These are phyloP conservation scores for Symmetrospora coprosmae DNA, from an alignment of 768 basidiomycete species.

Conservation along the genomic window DNA sequence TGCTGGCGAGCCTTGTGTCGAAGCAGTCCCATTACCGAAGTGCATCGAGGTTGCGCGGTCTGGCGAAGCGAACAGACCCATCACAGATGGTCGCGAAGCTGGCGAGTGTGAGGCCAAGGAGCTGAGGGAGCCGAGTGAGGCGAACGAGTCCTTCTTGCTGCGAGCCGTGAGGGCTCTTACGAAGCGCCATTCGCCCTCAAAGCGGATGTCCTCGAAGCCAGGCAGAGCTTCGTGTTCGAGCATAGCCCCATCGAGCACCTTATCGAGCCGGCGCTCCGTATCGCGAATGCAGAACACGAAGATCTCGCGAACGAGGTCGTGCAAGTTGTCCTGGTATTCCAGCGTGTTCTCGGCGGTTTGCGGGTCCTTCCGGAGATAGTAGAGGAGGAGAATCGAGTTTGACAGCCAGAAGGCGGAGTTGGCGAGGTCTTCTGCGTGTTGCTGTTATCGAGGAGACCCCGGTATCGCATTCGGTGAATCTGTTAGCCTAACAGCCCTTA, in stretches of 20 bases:
- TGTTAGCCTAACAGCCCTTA: background rate
- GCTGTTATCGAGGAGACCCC: conserved; percentile 41
- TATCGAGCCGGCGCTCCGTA: conserved; percentile 75
- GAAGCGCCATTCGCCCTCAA: conserved; percentile 79
- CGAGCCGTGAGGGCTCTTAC: conserved; percentile 38
- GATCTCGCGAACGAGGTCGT: conserved; percentile 84
- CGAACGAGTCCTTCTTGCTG: conserved; percentile 32
- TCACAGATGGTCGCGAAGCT: conserved; percentile 2
- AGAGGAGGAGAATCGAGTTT: conserved; percentile 77
- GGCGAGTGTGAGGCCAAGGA: background rate
- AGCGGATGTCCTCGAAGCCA: conserved; percentile 62
- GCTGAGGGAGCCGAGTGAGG: background rate
- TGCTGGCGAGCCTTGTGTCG: too few relatives aligned
- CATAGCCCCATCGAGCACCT: conserved; percentile 63
- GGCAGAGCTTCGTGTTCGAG: conserved; percentile 69
- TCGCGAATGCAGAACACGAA: conserved; percentile 93
- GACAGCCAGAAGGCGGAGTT: conserved; percentile 87
- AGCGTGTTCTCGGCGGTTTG: conserved; percentile 25
- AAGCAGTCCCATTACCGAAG: too few relatives aligned
- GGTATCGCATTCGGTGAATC: background rate
- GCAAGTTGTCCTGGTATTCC: conserved; percentile 55
- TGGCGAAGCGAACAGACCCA: conserved; percentile 12
- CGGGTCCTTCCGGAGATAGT: conserved; percentile 49
- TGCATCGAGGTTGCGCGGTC: too few relatives aligned
- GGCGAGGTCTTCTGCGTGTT: conserved; percentile 66